Percentiles rank a stretch among this genome's conserved stretches.
Evolutionary conservation across 495 filamentous ascomycete genomes (phyloP).

Genomic region (Aspergillus panamensis): DNA sequence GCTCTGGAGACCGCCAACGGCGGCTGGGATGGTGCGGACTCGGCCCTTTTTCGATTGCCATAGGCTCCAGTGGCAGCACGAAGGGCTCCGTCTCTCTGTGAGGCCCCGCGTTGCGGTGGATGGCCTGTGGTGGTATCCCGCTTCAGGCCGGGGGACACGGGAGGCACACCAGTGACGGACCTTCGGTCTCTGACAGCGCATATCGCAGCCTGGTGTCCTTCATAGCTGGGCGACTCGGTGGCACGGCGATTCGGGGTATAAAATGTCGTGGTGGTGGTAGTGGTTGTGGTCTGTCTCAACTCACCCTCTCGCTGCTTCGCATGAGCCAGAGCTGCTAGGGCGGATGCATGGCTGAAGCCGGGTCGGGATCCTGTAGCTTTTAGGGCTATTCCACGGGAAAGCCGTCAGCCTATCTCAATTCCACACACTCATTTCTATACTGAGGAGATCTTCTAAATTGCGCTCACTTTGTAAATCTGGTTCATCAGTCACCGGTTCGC

Average conservation of each 20-base stretch:
- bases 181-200: slow-evolving; percentile 61
- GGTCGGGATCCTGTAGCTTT: slow-evolving; percentile 61
- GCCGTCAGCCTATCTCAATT: slow-evolving; percentile 9
- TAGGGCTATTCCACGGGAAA: slow-evolving; percentile 55
- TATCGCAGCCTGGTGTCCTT: slow-evolving; percentile 70
- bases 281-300: slow-evolving; percentile 41
- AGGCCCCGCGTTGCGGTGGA: slow-evolving; percentile 53
- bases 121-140: slow-evolving; percentile 13
- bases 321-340: slow-evolving; percentile 72
- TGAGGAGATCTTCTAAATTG: background rate
- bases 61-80: slow-evolving; percentile 70
- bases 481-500: slow-evolving; percentile 28
- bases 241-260: slow-evolving; percentile 65
- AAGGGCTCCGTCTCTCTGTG: slow-evolving; percentile 58
- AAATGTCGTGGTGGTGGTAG: slow-evolving; percentile 55
- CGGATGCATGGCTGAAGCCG: slow-evolving; percentile 66
- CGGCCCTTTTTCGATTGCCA: slow-evolving; percentile 57
- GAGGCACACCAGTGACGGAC: slow-evolving; percentile 14
- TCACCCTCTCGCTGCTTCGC: slow-evolving; percentile 59
- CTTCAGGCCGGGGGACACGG: slow-evolving; percentile 7
- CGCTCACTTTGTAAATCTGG: slow-evolving; percentile 28
- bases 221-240: slow-evolving; percentile 52
- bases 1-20: slow-evolving; percentile 67
- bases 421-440: background rate
- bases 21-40: slow-evolving; percentile 60